phyloP scores from a whole-genome alignment of 495 filamentous ascomycete species.

The Lasiosphaeria ovina region DNA sequence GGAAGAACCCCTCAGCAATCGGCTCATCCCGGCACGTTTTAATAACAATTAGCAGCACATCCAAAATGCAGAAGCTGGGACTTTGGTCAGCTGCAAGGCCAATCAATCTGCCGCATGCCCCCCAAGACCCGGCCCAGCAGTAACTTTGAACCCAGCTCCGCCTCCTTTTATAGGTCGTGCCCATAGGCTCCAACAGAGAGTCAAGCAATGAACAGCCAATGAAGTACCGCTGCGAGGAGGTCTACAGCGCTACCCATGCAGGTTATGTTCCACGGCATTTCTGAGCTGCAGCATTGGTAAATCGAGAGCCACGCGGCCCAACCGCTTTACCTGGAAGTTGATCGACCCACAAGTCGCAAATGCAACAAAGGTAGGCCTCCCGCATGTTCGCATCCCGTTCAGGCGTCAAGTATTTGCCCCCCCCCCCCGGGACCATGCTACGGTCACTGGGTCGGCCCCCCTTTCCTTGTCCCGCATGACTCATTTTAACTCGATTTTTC shows the following conservation, averaged over 20 bases:
- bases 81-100: background rate
- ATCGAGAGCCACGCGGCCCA: background rate
- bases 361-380: background rate
- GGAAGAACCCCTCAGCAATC: background rate
- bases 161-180: background rate
- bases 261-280: background rate
- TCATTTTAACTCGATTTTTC: background rate
- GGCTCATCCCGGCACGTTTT: background rate
- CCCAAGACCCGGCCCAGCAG: background rate
- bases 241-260: background rate
- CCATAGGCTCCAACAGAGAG: background rate
- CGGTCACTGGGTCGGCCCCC: background rate
- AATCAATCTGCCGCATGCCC: background rate
- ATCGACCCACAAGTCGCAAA: background rate
- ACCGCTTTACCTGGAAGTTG: background rate
- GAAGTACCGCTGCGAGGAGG: background rate
- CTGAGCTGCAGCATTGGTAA: background rate
- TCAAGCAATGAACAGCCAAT: background rate
- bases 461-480: background rate
- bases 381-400: background rate
- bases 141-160: too few relatives aligned
- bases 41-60: background rate
- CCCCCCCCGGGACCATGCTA: background rate
- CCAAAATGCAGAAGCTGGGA: background rate
- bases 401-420: background rate